Base-by-base conservation (phyloP, 768 basidiomycete genomes). In the Termitomyces sp. region DNA sequence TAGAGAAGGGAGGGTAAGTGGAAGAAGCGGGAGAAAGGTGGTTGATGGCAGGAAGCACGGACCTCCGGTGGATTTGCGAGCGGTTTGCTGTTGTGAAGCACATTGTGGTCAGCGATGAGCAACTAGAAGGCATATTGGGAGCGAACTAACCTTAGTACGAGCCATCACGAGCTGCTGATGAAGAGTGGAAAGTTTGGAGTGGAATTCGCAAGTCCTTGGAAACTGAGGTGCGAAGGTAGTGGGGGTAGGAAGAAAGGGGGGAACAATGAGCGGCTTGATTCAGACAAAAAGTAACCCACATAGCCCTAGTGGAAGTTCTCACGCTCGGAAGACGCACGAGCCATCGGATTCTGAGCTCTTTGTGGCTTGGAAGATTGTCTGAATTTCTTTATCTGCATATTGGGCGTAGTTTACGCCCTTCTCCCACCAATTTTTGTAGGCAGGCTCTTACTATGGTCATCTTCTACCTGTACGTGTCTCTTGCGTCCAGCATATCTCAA, bases 11-110 rank as follows among this genome's bases (percentile, higher is more conserved):
- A 39, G 63, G 22, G 47, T 54, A 53, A 58, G 60, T 57, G 56
- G 46, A 53, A 26, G 47, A 37, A 53, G 53, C 59, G 56, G 61
- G 57, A 47, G 59, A 59, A 61, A 58, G 29, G 56, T 60, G 34
- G 61, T 62, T 58, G 64, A 65, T 49, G 49, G 22, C 44, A 43
- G 54, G 50, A 64, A 64, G 55, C 58, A 76, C 84, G 65, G 66
- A 87, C 94, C 94, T 89, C 96, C 96, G 63, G 96, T 97, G 57
- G 95, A 97, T 82, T 98, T 97, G 77, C 95, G 93, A 70, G 95
- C 95, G 72, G 94, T 97, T 94, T 97, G 95, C 94, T 94, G 68
- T 69, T 60, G 64, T 64, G 53, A 67, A 66, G 64, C 67, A 73
- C 65, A 64, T 63, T 64, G 65, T 58, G 37, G 70, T 68, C 55